phyloP scores from a whole-genome alignment of 495 filamentous ascomycete genomes.

The Xylaria curta region DNA sequence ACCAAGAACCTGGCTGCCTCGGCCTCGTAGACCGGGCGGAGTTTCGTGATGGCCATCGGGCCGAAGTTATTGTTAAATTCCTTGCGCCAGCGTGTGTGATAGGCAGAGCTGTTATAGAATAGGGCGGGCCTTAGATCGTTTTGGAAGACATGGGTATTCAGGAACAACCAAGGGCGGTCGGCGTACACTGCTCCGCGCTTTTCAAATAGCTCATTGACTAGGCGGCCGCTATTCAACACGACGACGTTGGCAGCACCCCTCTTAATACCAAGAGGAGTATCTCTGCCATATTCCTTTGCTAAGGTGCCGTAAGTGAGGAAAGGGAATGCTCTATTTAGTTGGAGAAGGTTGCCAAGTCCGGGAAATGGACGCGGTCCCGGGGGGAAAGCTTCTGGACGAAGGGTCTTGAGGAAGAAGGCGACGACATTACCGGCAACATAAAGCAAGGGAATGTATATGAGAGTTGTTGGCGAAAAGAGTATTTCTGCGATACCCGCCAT shows the following conservation, averaged over 20 bases:
- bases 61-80: background rate
- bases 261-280: background rate
- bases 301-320: background rate
- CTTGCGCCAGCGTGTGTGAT: background rate
- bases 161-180: background rate
- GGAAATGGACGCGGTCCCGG: background rate
- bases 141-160: background rate
- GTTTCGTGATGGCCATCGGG: background rate
- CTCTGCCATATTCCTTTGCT: background rate
- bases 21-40: background rate
- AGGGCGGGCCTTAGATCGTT: background rate
- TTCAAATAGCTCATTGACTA: background rate
- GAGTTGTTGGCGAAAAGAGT: background rate
- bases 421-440: background rate
- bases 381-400: background rate
- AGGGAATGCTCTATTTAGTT: background rate
- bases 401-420: background rate
- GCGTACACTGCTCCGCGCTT: background rate
- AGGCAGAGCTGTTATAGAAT: background rate
- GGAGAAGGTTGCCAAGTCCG: background rate
- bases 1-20: background rate
- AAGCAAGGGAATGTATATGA: background rate
- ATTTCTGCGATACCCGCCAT: background rate
- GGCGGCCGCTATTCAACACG: slow-evolving; percentile 3
- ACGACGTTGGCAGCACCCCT: background rate